Conservation (phyloP, 2,329 filamentous ascomycete genomes). For the Xylariaceae sp. region DNA sequence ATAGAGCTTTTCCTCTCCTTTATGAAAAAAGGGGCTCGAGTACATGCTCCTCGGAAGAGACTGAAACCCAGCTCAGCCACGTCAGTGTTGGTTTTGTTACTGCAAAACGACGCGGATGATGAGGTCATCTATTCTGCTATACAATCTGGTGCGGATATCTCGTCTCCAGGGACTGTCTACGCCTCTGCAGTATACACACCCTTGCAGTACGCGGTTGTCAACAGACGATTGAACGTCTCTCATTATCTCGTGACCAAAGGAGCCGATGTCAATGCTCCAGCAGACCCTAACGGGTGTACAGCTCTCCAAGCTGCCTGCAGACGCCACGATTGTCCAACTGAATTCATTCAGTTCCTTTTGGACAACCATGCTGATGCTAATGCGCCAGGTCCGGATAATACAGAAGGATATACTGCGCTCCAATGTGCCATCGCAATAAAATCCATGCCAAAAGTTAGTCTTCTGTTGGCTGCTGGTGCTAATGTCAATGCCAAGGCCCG, state of each 20-base stretch:
- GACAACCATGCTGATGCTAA: slow-evolving; percentile 1
- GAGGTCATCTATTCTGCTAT: not conserved
- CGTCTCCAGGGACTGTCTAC: not conserved
- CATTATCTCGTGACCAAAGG: not conserved
- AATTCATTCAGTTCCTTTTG: not conserved
- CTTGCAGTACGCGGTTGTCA: not conserved
- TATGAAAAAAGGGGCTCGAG: not conserved
- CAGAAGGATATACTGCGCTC: not conserved
- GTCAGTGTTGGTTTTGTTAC: not conserved
- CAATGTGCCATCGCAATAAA: not conserved
- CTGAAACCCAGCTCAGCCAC: no score
- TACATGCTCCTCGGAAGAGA: no score
- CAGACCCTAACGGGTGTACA: not conserved
- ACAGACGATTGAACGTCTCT: not conserved
- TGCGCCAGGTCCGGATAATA: not conserved
- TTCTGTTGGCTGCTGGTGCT: not conserved
- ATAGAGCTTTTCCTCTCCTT: not conserved
- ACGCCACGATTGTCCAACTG: not conserved
- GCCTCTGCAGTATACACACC: no score
- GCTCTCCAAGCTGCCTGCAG: not conserved
- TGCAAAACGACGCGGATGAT: not conserved
- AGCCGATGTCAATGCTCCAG: slow-evolving; percentile 1
- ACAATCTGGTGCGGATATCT: not conserved
- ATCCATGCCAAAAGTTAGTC: not conserved
- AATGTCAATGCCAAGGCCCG: no score